Conservation (phyloP, 441 rosid species). For the Jatropha podagrica region DNA sequence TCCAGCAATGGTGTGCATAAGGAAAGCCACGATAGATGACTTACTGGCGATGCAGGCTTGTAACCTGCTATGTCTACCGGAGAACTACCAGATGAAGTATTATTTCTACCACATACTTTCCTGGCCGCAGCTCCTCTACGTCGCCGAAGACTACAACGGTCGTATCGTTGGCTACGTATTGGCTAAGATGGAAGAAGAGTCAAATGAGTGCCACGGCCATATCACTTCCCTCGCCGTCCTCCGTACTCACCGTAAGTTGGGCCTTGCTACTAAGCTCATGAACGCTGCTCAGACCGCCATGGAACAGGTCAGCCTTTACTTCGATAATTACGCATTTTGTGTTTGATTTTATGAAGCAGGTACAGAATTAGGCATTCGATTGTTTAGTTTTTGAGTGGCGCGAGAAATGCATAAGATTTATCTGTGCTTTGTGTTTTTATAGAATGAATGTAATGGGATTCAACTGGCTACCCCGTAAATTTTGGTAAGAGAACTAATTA, state of each 20-base stretch:
- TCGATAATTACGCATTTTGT: neutral
- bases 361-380: neutral
- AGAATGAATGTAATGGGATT: neutral
- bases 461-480: neutral
- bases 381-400: neutral
- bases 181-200: constrained; percentile 98
- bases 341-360: neutral
- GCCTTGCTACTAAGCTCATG: constrained; percentile 98
- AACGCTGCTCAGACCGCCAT: constrained; percentile 93
- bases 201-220: constrained; percentile 94
- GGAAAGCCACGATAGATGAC: constrained; percentile 95
- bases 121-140: constrained; percentile 99
- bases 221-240: constrained; percentile 98
- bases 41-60: constrained; percentile 96
- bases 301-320: constrained; percentile 65
- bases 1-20: constrained; percentile 78
- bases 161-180: constrained; percentile 94
- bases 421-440: neutral
- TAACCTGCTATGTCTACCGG: constrained; percentile 87
- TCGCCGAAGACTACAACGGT: constrained; percentile 94
- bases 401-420: too few relatives aligned
- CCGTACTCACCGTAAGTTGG: constrained; percentile 93
- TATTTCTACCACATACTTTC: constrained; percentile 94
- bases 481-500: neutral
- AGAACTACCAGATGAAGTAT: constrained; percentile 98